A percentile compares a stretch with the other conserved stretches of the same genome.
Evolutionary conservation across 345 rosid species (phyloP).

Genomic region (Kandelia obovata): DNA sequence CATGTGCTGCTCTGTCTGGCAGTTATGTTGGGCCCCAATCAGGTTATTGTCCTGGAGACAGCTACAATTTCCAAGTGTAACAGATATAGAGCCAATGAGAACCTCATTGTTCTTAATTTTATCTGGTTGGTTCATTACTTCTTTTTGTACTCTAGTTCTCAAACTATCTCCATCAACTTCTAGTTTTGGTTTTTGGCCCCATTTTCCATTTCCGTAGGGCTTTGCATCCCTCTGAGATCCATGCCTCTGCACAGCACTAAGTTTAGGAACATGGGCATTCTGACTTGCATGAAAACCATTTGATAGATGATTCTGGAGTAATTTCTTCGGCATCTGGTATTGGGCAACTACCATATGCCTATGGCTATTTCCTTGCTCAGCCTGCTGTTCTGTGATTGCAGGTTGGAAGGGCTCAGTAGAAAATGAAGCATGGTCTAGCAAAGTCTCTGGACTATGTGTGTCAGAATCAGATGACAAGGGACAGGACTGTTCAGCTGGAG

Average conservation of each 20-base stretch:
- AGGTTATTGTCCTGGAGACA: slow-evolving; percentile 28
- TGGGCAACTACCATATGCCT: slow-evolving; percentile 25
- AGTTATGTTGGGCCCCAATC: slow-evolving; percentile 34
- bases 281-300: slow-evolving; percentile 47
- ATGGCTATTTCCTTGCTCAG: slow-evolving; percentile 32
- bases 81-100: slow-evolving; percentile 79
- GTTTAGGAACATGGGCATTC: slow-evolving; percentile 41
- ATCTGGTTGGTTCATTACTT: slow-evolving; percentile 41
- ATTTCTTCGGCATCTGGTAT: slow-evolving; percentile 40
- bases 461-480: slow-evolving; percentile 42
- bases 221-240: slow-evolving; percentile 46
- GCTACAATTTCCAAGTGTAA: slow-evolving; percentile 49
- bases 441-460: slow-evolving; percentile 33
- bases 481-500: slow-evolving; percentile 44
- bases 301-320: slow-evolving; percentile 35
- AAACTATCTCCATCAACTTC: slow-evolving; percentile 36
- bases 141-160: slow-evolving; percentile 38
- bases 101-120: slow-evolving; percentile 51
- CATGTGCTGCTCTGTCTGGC: slow-evolving; percentile 33
- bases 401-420: slow-evolving; percentile 36
- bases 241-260: slow-evolving; percentile 49
- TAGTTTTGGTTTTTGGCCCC: slow-evolving; percentile 66
- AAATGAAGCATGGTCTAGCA: slow-evolving; percentile 32
- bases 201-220: slow-evolving; percentile 48
- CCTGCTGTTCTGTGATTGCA: slow-evolving; percentile 30